Base-by-base conservation (phyloP, 225 moss, liverwort and hornwort species). In the Pseudoscleropodium purum region DNA sequence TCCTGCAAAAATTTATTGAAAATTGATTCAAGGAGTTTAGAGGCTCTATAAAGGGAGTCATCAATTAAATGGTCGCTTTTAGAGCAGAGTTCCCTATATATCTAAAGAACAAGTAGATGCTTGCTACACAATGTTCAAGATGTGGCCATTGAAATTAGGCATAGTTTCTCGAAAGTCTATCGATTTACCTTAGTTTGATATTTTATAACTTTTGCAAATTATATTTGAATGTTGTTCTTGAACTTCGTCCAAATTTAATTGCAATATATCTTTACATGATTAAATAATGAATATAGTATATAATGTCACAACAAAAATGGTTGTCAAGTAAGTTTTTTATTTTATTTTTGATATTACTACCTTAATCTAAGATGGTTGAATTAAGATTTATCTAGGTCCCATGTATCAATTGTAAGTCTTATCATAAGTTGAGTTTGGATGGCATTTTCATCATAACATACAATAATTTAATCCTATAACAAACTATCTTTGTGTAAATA, bases 401-500 rank as follows among this genome's bases (percentile, higher is more conserved):
- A 33, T 76, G 3, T 33, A 33, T 34, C 4, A 13, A 31, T 51
- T 31, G 13, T 33, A 76, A 75, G 33, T 19, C 33, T 29, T 30
- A 4, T 45, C 6, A 72, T 41, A 27, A 74, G 29, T 47, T 75
- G 31, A 49, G 4, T 33, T 31, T 31, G 49, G 9, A 11, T 49
- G 31, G 6, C 31, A 75, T 12, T 75, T 75, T 47, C 6, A 4
- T 49, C 19, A 19, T 18, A 2, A 30, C 4, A 18, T 73, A 16
- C 3, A 9, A 43, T 45, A 8, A 29, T 17, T 43, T 74, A 18
- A 30, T 75, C 47, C 0, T 18, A 0, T 30, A 47, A 74, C 47
- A 75, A 75, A 7, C 0, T 49, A 2, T 31, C 18, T 75, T 2
- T 43, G 0, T 2, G 20, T 0, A 33, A 0, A 20, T 4, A 19